Conservation (phyloP, 768 basidiomycete genomes). For the Leccinum obscurum region DNA sequence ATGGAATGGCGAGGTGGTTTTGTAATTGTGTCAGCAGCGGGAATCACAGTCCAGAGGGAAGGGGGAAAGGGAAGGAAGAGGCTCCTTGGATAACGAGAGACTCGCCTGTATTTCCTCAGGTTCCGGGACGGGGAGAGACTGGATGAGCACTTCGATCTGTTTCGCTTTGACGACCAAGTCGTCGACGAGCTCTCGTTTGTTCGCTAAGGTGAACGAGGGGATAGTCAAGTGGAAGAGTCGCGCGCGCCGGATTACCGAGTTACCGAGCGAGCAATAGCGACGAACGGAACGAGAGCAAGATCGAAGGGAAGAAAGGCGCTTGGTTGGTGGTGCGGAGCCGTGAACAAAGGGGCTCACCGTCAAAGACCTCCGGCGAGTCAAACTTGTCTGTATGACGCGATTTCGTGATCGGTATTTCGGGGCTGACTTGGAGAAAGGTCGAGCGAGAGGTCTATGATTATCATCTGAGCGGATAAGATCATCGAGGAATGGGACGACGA, state of each 20-base stretch:
- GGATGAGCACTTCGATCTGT: constrained; percentile 83
- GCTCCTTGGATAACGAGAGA: background rate
- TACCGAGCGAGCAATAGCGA: background rate
- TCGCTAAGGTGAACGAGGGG: constrained; percentile 46
- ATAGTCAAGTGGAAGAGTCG: background rate
- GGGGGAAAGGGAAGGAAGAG: background rate
- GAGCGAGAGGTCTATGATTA: constrained; percentile 52
- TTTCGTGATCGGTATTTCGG: constrained; percentile 83
- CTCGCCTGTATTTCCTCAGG: constrained; percentile 69
- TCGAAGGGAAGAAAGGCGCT: background rate
- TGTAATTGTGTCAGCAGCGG: background rate
- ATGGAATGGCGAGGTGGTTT: background rate
- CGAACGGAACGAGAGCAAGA: background rate
- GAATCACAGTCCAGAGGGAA: background rate
- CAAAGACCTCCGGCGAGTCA: constrained; percentile 71
- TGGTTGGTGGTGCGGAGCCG: background rate
- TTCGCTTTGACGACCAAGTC: constrained; percentile 88
- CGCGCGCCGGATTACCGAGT: background rate
- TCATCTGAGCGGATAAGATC: no score
- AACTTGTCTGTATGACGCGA: constrained; percentile 69
- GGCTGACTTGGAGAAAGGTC: constrained; percentile 76
- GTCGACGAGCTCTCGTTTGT: constrained; percentile 78
- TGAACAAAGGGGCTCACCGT: constrained; percentile 42
- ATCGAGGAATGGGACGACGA: no score
- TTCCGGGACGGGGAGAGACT: constrained; percentile 76